Conservation (phyloP, 2,329 filamentous ascomycete species). For the Mariannaea elegans region DNA sequence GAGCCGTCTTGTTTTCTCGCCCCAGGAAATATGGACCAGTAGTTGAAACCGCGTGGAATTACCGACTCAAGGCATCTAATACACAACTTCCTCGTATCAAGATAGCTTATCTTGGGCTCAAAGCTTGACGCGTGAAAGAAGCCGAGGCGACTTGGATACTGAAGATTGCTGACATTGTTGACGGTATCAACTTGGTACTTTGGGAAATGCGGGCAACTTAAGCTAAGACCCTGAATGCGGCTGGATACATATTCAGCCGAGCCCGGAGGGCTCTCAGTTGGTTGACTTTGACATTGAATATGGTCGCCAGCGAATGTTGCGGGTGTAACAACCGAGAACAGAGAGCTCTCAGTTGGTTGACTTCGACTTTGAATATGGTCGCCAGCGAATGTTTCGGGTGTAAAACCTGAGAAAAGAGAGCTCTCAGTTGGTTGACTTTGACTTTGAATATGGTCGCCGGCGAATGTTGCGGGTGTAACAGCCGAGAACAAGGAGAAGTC, state of each 20-base stretch:
- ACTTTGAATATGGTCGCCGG: no score
- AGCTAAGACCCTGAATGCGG: neutral
- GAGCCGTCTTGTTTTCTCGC: neutral
- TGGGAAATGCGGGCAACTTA: slow-evolving; percentile 5
- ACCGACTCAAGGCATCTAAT: neutral
- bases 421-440: neutral
- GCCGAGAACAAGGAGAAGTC: no score
- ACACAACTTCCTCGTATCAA: slow-evolving; percentile 20
- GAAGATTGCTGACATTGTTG: neutral
- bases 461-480: no score
- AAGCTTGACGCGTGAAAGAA: slow-evolving; percentile 18
- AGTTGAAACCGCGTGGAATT: slow-evolving; percentile 10
- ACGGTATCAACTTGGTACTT: neutral
- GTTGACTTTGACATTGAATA: neutral
- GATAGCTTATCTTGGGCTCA: neutral
- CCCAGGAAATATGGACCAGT: slow-evolving; percentile 1
- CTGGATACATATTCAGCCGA: slow-evolving; percentile 7
- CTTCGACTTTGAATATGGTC: no score
- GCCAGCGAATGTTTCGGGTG: no score
- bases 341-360: neutral
- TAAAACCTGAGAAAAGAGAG: no score
- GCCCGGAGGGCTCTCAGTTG: neutral
- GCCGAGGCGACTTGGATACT: slow-evolving; percentile 16
- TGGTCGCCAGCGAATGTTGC: neutral
- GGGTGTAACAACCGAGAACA: no score